Evolutionary conservation across 352 stramenopile genomes (phyloP), one percentile per base, ranked within the genome.

Genomic region (Phytophthora pistaciae): DNA sequence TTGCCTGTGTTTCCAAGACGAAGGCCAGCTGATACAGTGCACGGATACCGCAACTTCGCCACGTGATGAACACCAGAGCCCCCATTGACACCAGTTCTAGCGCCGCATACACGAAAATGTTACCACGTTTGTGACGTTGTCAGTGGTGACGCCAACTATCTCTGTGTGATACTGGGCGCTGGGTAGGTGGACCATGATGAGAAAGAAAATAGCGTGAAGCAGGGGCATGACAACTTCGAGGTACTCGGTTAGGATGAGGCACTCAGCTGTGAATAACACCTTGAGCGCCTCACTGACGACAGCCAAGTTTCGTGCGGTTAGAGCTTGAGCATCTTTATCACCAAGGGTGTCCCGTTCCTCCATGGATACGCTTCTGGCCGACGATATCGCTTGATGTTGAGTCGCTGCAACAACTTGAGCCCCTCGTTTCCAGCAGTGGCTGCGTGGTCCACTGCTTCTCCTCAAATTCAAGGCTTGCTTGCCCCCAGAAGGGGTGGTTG

Each of bases 181-280:
- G 3, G 57, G 18, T 5, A 56, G 25, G 52, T 55, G 27, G 8
- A 64, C 57, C 57, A 64, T 48, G 25, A 56, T 20, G 7, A 64
- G 1, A 8, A 56, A 3, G 44, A 46, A 42, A 20, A 23, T 38
- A 3, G 40, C 57, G 14, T 55, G 44, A 2, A 64, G 1, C 13
- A 52, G 33, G 6, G 40, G 57, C 8, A 64, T 25, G 3, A 55
- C 27, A 21, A 18, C 21, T 44, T 64, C 57, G 9, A 64, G 38
- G 27, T 64, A 64, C 57, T 64, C 40, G 6, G 57, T 38, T 6
- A 64, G 14, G 3, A 64, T 29, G 18, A 64, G 42, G 20, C 44
- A 64, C 36, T 64, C 42, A 14, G 57, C 18, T 10, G 57, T 64
- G 27, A 56, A 56, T 2, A 64, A 27, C 7, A 20, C 18, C 44